Percentiles rank a stretch among this genome's conserved stretches.
Evolutionary conservation across 1,284 basidiomycete species (phyloP).

Genomic region (Pulveroboletus ridleyi): DNA sequence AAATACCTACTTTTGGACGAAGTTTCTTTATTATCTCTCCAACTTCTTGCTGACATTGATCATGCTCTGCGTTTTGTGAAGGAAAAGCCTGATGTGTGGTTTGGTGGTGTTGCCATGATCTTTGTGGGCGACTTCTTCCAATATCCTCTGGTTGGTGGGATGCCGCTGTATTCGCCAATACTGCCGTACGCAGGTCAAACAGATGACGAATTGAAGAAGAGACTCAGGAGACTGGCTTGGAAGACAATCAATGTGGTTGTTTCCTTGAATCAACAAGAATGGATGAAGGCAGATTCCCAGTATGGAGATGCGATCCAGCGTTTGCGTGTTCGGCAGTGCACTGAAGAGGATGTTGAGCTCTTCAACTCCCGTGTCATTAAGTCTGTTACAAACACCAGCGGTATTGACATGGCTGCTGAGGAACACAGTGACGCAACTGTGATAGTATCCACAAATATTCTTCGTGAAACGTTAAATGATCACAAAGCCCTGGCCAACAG

Average conservation of each 20-base stretch:
- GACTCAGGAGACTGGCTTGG: conserved; percentile 34
- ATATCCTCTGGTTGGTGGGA: conserved; percentile 31
- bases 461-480: too few relatives aligned
- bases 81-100: conserved; percentile 13
- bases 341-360: conserved; percentile 33
- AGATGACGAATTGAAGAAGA: conserved; percentile 18
- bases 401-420: too few relatives aligned
- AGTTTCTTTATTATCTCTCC: not conserved
- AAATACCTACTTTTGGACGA: not conserved
- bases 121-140: conserved; percentile 29
- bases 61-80: conserved; percentile 26
- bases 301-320: conserved; percentile 34
- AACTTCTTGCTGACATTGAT: conserved; percentile 23
- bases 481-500: too few relatives aligned
- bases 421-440: too few relatives aligned
- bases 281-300: conserved; percentile 36
- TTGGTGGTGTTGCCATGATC: conserved; percentile 18
- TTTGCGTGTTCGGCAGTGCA: conserved; percentile 31
- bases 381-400: conserved; percentile 6
- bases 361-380: conserved; percentile 37
- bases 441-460: too few relatives aligned
- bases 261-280: conserved; percentile 36
- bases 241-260: conserved; percentile 34
- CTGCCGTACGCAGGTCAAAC: conserved; percentile 9
- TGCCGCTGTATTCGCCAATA: conserved; percentile 35